Evolutionary conservation across 495 filamentous ascomycete species (phyloP), one percentile per base, ranked within the genome.

Genomic region (Pyronema domesticum): DNA sequence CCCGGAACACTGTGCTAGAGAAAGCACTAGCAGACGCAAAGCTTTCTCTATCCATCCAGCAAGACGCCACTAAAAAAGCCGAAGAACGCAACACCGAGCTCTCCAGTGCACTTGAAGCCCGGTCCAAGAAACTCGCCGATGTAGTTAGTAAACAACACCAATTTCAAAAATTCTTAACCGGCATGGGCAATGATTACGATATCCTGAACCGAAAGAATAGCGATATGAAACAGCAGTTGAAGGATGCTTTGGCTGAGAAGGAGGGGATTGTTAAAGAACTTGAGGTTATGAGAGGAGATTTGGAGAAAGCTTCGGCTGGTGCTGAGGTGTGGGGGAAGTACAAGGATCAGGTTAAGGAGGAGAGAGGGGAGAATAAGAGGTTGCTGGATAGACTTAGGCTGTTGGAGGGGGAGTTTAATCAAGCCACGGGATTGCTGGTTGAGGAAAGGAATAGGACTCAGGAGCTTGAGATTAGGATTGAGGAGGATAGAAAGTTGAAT

Each of bases 101-200:
- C 14, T 19, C 37, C 36, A 13, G 3, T 13, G 36, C 23, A n/a
- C 30, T 57, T 37, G 37, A 51, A 17, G 49, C 35, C 8, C 52
- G 51, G 36, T 55, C 17, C 40, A 58, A 64, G n/a, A 60, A 50
- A 19, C 23, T 60, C 23, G 15, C 46, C 7, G 57, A 40, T 7
- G 34, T 64, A 7, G 55, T 54, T 34, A 59, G 60, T 40, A 60
- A 53, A 43, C 44, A 55, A n/a, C 18, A 44, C 14, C 51, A 54
- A 1, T 42, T 63, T 18, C 56, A 63, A 47, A 64, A 63, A 44
- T 64, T 63, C 52, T 33, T 60, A 7, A 58, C 57, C 19, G 61
- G 60, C 13, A 36, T 64, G n/a, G 61, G 61, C 2, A 53, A 57
- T 7, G 61, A 64, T 45, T 63, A 64, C 47, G 60, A 63, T 37